Percentiles rank a stretch among this genome's conserved stretches.
Evolutionary conservation across 139 green algal species (phyloP).

Genomic region (Ettlia oleoabundans): DNA sequence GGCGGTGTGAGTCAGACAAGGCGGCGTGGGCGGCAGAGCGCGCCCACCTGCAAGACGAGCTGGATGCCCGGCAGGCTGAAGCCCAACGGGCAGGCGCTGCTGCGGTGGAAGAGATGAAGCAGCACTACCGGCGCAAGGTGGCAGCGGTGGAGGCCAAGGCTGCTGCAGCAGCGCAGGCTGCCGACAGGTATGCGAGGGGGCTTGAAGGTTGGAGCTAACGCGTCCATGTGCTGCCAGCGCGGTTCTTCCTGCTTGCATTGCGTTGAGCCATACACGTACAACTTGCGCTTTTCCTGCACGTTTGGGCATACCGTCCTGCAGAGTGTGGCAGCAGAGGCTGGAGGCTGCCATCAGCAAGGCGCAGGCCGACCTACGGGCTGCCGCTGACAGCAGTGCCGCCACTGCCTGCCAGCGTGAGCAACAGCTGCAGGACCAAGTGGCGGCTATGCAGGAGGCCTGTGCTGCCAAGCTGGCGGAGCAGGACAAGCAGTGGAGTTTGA

Average conservation of each 20-base stretch:
- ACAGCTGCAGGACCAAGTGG: background rate
- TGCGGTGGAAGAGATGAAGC: constrained; percentile 4
- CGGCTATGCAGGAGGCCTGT: background rate
- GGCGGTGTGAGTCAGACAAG: constrained; percentile 6
- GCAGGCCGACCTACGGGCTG: background rate
- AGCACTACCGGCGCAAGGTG: background rate
- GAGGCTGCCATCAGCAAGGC: constrained; percentile 1
- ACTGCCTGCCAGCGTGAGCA: background rate
- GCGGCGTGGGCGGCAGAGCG: constrained; percentile 11
- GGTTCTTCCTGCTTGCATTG: too few relatives aligned
- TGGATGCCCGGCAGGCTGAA: background rate
- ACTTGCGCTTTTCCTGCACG: too few relatives aligned
- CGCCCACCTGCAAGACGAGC: background rate
- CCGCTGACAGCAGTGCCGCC: background rate
- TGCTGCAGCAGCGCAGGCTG: background rate
- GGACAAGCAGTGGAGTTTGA: constrained; percentile 11
- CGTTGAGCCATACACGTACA: too few relatives aligned
- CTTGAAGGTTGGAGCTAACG: too few relatives aligned
- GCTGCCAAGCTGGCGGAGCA: constrained; percentile 13
- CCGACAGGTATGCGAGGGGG: too few relatives aligned
- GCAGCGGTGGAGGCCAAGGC: constrained; percentile 5
- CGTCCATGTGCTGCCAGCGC: too few relatives aligned
- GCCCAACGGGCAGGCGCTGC: background rate
- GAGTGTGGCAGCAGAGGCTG: constrained; percentile 23
- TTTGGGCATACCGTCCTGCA: too few relatives aligned